Evolutionary conservation across 345 rosid genomes (phyloP).

Genomic region (Citrus unshiu): DNA sequence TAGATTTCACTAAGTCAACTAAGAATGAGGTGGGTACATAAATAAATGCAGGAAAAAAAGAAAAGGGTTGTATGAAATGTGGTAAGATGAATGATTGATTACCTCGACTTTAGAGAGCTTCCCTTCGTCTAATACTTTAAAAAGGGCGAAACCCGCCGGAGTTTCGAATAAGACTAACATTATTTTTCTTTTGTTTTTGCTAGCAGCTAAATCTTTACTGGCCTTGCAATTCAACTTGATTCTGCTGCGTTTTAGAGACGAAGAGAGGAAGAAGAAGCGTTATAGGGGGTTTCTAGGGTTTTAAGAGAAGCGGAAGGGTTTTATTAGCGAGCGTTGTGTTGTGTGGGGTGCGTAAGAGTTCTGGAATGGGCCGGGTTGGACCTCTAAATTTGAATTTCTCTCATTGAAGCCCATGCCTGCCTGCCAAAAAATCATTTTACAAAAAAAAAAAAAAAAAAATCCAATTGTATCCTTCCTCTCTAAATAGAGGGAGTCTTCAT

Average conservation of each 20-base stretch:
- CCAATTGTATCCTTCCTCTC: too few species aligned
- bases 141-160: constrained; percentile 73
- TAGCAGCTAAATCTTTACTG: not conserved
- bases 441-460: too few species aligned
- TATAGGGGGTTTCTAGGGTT: not conserved
- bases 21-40: too few species aligned
- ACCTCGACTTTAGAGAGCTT: constrained; percentile 76
- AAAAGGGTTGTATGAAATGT: not conserved
- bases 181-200: not conserved
- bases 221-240: not conserved
- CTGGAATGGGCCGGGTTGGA: too few species aligned
- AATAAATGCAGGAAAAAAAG: too few species aligned
- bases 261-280: not conserved
- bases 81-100: not conserved
- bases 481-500: too few species aligned
- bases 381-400: too few species aligned
- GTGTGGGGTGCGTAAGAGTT: too few species aligned
- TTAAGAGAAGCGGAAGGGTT: not conserved
- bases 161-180: constrained; percentile 58
- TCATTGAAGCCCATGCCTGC: too few species aligned
- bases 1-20: not conserved
- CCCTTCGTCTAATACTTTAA: constrained; percentile 66
- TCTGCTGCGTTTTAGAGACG: not conserved
- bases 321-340: too few species aligned
- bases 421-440: too few species aligned